Evolutionary conservation across 2,329 filamentous ascomycete species (phyloP).

Genomic region (Triangularia verruculosa): DNA sequence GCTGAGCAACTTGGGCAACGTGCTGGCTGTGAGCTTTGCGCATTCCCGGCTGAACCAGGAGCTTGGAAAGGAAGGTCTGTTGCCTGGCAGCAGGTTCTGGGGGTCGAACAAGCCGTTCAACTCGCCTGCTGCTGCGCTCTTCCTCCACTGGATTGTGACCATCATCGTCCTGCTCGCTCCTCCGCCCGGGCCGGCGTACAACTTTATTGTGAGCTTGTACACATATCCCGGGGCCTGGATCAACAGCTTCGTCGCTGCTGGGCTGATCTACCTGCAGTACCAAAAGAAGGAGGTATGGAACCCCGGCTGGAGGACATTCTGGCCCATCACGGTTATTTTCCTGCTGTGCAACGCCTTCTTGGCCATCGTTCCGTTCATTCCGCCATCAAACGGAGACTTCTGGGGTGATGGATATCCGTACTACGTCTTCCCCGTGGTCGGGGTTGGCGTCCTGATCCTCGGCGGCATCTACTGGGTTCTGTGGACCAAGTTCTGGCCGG

Average conservation of each 20-base stretch:
- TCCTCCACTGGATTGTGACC: conserved; percentile 65
- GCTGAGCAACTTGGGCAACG: conserved; percentile 60
- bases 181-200: conserved; percentile 65
- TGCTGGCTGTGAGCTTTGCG: conserved; percentile 58
- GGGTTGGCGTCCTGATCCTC: conserved; percentile 49
- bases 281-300: conserved; percentile 50
- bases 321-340: conserved; percentile 49
- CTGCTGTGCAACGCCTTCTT: conserved; percentile 51
- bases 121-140: conserved; percentile 57
- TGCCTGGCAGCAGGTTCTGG: conserved; percentile 64
- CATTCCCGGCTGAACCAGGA: conserved; percentile 60
- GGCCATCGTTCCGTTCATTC: conserved; percentile 53
- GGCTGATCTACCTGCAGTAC: conserved; percentile 51
- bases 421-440: conserved; percentile 55
- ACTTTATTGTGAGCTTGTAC: conserved; percentile 60
- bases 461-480: conserved; percentile 52
- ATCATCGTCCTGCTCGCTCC: conserved; percentile 65
- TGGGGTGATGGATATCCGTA: conserved; percentile 51
- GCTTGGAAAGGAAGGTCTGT: conserved; percentile 66
- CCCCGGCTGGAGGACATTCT: conserved; percentile 50
- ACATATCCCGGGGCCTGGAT: conserved; percentile 55
- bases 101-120: conserved; percentile 66
- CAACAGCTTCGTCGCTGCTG: conserved; percentile 49
- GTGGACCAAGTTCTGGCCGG: conserved; percentile 53
- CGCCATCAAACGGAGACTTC: conserved; percentile 49